Percentiles rank a stretch among this genome's conserved stretches.
Evolutionary conservation across 2,329 filamentous ascomycete genomes (phyloP).

Genomic region (Epichloe bromicola): DNA sequence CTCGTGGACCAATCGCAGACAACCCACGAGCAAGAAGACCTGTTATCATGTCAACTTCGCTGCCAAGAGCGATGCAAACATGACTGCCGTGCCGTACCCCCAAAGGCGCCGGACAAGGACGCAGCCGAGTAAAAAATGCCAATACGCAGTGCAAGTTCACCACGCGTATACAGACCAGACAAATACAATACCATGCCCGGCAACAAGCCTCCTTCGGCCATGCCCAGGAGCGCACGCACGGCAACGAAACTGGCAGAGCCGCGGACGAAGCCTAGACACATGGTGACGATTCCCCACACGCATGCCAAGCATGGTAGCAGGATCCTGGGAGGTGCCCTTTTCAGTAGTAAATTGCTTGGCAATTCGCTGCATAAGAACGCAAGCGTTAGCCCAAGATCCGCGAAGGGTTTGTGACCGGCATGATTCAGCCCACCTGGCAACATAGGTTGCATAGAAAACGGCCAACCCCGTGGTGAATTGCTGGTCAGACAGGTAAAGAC

Average conservation of each 20-base stretch:
- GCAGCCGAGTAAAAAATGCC: conserved; percentile 61
- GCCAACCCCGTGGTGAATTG: conserved; percentile 53
- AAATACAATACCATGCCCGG: conserved; percentile 59
- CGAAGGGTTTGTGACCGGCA: not conserved
- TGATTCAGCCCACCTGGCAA: conserved; percentile 31
- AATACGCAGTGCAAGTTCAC: conserved; percentile 58
- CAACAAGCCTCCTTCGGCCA: conserved; percentile 56
- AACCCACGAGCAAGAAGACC: conserved; percentile 60
- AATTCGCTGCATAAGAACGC: conserved; percentile 31
- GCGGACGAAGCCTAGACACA: conserved; percentile 53
- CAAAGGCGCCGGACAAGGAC: conserved; percentile 58
- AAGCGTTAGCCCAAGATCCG: no score
- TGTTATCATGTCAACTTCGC: conserved; percentile 22
- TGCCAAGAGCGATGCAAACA: no score
- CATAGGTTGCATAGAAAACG: conserved; percentile 53
- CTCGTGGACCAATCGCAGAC: conserved; percentile 45
- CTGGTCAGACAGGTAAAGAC: conserved; percentile 42
- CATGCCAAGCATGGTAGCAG: conserved; percentile 53
- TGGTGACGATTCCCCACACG: conserved; percentile 56
- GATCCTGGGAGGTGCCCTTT: conserved; percentile 45
- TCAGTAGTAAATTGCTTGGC: conserved; percentile 51
- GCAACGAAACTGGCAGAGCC: conserved; percentile 54
- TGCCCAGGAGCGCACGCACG: conserved; percentile 54
- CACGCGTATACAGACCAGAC: conserved; percentile 64
- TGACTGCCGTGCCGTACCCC: conserved; percentile 22